Evolutionary conservation across 192 early-diverging fungal species (phyloP).

Genomic region (Linnemannia schmuckeri): DNA sequence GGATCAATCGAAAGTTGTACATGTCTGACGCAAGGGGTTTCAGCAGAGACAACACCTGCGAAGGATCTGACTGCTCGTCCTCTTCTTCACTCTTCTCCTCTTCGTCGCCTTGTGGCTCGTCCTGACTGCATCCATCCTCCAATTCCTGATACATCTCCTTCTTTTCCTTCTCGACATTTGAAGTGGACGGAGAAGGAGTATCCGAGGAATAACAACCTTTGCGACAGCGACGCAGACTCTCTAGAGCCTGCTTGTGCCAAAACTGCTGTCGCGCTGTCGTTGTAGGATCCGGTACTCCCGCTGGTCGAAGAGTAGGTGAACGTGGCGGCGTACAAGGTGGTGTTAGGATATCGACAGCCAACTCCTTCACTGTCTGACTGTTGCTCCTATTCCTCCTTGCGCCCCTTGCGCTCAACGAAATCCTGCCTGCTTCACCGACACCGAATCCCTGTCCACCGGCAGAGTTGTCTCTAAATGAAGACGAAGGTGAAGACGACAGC

Average conservation of each 20-base stretch:
- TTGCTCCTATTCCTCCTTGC: not conserved
- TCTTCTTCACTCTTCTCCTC: conserved; percentile 10
- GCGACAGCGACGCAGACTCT: not conserved
- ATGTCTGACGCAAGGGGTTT: conserved; percentile 48
- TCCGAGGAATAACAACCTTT: not conserved
- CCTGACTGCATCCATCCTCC: not conserved
- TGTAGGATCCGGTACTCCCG: too few species aligned
- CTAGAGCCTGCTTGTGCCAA: conserved; percentile 20
- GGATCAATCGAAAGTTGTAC: conserved; percentile 53
- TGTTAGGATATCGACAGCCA: conserved; percentile 30
- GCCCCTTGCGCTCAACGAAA: not conserved
- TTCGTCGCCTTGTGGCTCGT: not conserved
- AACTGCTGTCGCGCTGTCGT: not conserved
- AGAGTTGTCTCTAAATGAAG: not conserved
- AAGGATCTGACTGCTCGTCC: conserved; percentile 25
- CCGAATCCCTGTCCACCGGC: not conserved
- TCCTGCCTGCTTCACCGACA: not conserved
- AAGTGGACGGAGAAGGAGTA: not conserved
- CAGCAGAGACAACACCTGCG: conserved; percentile 40
- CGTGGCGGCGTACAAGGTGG: conserved; percentile 50
- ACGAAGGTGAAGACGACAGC: conserved; percentile 17
- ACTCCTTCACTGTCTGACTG: not conserved
- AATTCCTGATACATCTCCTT: not conserved
- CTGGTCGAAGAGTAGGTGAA: conserved; percentile 35
- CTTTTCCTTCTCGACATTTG: not conserved